A percentile compares a stretch with the other conserved stretches of the same genome.
Conservation (phyloP, 2,329 filamentous ascomycete species). For the Neocatenulostroma microsporum region DNA sequence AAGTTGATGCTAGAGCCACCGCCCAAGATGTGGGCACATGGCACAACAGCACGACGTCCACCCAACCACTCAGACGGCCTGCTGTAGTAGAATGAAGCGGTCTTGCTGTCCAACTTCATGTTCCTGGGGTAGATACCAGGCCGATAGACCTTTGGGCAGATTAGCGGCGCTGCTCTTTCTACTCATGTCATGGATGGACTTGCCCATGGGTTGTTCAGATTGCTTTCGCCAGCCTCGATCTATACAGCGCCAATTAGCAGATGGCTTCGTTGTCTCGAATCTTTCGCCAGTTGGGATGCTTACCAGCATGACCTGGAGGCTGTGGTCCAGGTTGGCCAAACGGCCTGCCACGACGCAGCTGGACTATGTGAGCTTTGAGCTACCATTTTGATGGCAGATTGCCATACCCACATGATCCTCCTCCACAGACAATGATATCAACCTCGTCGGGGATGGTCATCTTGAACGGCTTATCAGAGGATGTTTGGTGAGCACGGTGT, state of each 20-base stretch:
- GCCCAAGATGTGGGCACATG: slow-evolving; percentile 60
- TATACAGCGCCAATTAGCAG: slow-evolving; percentile 29
- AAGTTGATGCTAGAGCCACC: slow-evolving; percentile 63
- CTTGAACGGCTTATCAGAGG: slow-evolving; percentile 14
- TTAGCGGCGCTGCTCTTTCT: neutral
- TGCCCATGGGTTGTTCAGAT: slow-evolving; percentile 71
- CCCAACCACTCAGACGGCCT: slow-evolving; percentile 64
- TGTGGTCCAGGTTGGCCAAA: slow-evolving; percentile 68
- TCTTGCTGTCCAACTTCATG: slow-evolving; percentile 75
- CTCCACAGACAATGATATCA: slow-evolving; percentile 72
- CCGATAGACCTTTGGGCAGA: slow-evolving; percentile 41
- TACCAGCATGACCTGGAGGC: slow-evolving; percentile 56
- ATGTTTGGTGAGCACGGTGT: slow-evolving; percentile 1
- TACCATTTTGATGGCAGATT: too few relatives aligned
- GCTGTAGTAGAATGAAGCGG: slow-evolving; percentile 73
- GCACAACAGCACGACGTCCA: slow-evolving; percentile 65
- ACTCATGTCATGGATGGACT: too few relatives aligned
- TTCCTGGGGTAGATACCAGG: slow-evolving; percentile 69
- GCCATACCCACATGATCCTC: slow-evolving; percentile 57
- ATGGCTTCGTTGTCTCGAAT: too few relatives aligned
- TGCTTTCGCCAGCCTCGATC: slow-evolving; percentile 64
- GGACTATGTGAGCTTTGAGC: too few relatives aligned
- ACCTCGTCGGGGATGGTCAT: slow-evolving; percentile 68
- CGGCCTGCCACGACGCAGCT: slow-evolving; percentile 45
- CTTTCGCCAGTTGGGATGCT: neutral